Percentiles rank a stretch among this genome's conserved stretches.
phyloP scores from a whole-genome alignment of 305 asterid species.

The Solanum aculeatissimum region DNA sequence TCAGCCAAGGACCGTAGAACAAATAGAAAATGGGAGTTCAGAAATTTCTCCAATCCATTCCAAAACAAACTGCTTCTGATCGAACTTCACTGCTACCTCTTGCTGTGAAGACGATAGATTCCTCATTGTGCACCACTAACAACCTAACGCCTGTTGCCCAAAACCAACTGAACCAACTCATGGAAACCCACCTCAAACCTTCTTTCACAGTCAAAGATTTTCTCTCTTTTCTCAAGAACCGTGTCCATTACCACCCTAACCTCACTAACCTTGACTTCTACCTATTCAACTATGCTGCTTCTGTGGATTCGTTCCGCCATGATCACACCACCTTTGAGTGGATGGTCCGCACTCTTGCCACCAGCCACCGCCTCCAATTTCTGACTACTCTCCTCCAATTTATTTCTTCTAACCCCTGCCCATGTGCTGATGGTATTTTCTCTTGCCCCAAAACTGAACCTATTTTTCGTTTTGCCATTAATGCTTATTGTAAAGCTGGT shows the following conservation, averaged over 20 bases:
- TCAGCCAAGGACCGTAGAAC: neutral
- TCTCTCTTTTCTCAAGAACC: conserved; percentile 53
- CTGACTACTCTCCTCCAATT: conserved; percentile 56
- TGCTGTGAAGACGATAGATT: neutral
- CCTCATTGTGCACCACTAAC: conserved; percentile 10
- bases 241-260: conserved; percentile 65
- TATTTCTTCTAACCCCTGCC: conserved; percentile 80
- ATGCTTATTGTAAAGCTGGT: conserved; percentile 50
- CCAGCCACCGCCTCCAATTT: conserved; percentile 64
- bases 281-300: conserved; percentile 71
- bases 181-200: conserved; percentile 30
- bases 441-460: conserved; percentile 65
- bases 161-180: conserved; percentile 19
- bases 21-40: neutral
- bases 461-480: conserved; percentile 53
- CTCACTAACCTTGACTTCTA: conserved; percentile 82
- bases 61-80: neutral
- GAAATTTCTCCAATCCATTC: neutral
- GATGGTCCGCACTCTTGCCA: conserved; percentile 64
- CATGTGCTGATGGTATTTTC: conserved; percentile 85
- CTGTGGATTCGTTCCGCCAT: conserved; percentile 85
- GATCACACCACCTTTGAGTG: conserved; percentile 81
- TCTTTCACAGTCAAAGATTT: conserved; percentile 55
- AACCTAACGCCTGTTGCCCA: conserved; percentile 20
- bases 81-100: neutral